phyloP scores from a whole-genome alignment of 257 asterid genomes.

The Gentiana dahurica region DNA sequence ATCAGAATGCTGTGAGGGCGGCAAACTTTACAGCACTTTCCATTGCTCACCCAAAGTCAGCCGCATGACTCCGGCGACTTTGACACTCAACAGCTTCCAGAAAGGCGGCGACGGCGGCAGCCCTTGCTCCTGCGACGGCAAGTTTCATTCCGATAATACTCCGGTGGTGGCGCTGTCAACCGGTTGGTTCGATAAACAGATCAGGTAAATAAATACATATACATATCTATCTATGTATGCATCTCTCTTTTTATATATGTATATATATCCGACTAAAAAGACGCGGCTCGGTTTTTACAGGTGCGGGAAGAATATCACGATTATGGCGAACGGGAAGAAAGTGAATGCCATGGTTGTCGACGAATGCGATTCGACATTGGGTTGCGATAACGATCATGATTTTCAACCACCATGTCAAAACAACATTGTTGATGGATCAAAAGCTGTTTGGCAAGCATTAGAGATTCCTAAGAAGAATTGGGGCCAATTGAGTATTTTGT shows the following conservation, averaged over 20 bases:
- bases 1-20: neutral
- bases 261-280: too few species aligned
- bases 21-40: neutral
- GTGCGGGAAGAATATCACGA: conserved; percentile 19
- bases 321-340: conserved; percentile 24
- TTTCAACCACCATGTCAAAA: conserved; percentile 25
- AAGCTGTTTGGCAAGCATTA: conserved; percentile 36
- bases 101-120: conserved; percentile 31
- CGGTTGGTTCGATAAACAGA: conserved; percentile 28
- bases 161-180: conserved; percentile 34
- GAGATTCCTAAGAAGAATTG: neutral
- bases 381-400: conserved; percentile 39
- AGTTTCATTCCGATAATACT: conserved; percentile 28
- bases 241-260: too few species aligned
- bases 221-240: too few species aligned
- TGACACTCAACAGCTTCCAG: conserved; percentile 29
- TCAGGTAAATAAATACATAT: conserved; percentile 3
- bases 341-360: conserved; percentile 38
- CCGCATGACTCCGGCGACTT: conserved; percentile 15
- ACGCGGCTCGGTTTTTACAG: too few species aligned
- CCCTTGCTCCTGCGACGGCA: conserved; percentile 25
- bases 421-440: conserved; percentile 34
- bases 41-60: neutral
- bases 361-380: conserved; percentile 32
- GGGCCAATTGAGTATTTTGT: neutral